Evolutionary conservation across 78 protist genomes (phyloP).

Genomic region (Capsaspora owczarzaki): DNA sequence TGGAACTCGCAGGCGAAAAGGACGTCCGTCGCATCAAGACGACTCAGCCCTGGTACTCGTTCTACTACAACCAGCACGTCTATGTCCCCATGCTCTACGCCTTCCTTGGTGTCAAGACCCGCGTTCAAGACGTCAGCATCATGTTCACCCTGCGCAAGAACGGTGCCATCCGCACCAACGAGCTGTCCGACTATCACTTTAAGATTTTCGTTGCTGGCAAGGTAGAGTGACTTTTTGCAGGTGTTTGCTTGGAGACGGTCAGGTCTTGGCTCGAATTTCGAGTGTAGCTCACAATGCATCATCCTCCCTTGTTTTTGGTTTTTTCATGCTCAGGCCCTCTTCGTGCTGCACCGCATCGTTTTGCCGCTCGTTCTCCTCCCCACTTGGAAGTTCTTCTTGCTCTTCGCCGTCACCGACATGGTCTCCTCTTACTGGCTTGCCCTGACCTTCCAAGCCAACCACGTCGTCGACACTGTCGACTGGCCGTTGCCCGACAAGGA

Average conservation of each 20-base stretch:
- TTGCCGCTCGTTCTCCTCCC: conserved; percentile 4
- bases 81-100: conserved; percentile 29
- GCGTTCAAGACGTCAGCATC: conserved; percentile 29
- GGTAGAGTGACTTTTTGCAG: too few relatives aligned
- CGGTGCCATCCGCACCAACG: conserved; percentile 24
- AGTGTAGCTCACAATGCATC: too few relatives aligned
- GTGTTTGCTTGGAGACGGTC: too few relatives aligned
- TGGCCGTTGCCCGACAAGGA: conserved; percentile 20
- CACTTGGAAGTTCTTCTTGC: background rate
- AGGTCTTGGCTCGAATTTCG: too few relatives aligned
- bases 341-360: conserved; percentile 12
- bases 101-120: conserved; percentile 14
- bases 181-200: background rate
- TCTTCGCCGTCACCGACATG: conserved; percentile 5
- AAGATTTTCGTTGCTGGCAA: conserved; percentile 11
- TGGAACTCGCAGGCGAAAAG: background rate
- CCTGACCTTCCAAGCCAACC: conserved; percentile 29
- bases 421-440: conserved; percentile 28
- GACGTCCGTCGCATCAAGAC: conserved; percentile 32
- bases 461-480: conserved; percentile 19
- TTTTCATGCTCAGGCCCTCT: background rate
- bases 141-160: background rate
- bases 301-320: too few relatives aligned
- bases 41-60: conserved; percentile 20
- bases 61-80: conserved; percentile 25